Evolutionary conservation across 306 rosid genomes (phyloP).

Genomic region (Benincasa hispida): DNA sequence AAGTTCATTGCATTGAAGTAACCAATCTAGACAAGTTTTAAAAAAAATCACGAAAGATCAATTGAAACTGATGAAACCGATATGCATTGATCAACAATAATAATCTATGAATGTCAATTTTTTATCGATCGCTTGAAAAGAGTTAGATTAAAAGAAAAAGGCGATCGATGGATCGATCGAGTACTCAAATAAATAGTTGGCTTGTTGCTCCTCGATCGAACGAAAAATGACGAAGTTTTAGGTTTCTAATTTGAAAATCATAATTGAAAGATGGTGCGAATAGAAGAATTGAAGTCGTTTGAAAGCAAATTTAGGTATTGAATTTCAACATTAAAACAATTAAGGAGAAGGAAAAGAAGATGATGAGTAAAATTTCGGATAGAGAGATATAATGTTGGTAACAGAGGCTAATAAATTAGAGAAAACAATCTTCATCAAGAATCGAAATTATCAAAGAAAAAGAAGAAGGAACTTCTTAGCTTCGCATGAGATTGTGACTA

Average conservation of each 20-base stretch:
- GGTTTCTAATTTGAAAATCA: not conserved
- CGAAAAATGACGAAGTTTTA: not conserved
- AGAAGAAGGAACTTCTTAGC: not conserved
- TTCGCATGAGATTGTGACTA: not conserved
- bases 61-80: not conserved
- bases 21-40: not conserved
- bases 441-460: not conserved
- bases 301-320: not conserved
- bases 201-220: not conserved
- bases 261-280: not conserved
- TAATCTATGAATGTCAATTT: not conserved
- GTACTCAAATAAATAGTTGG: not conserved
- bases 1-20: not conserved
- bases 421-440: not conserved
- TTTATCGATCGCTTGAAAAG: not conserved
- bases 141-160: not conserved
- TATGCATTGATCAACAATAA: not conserved
- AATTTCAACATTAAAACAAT: not conserved
- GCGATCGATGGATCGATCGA: not conserved
- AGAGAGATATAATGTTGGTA: too few relatives aligned
- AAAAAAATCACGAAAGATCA: not conserved
- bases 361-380: not conserved
- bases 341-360: not conserved
- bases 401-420: not conserved
- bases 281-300: not conserved